phyloP scores from a whole-genome alignment of 1,139 yeast species.

The Suhomyces wounanorum region DNA sequence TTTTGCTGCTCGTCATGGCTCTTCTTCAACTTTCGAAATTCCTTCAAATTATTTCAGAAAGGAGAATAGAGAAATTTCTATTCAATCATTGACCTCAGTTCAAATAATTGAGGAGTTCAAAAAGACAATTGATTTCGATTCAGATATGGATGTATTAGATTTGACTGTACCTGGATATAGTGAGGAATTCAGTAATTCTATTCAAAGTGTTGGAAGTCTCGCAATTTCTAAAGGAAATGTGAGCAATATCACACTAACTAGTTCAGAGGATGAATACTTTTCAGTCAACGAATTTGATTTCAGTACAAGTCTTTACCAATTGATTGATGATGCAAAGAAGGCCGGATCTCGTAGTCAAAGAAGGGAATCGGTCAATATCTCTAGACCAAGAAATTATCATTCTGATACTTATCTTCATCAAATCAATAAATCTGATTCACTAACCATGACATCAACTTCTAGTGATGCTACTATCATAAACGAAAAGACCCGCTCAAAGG shows the following conservation, averaged over 20 bases:
- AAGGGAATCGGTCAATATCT: neutral
- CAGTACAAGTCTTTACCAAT: constrained; percentile 8
- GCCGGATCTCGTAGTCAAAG: constrained; percentile 2
- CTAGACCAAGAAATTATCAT: neutral
- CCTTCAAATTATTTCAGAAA: constrained; percentile 16
- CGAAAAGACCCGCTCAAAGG: constrained; percentile 12
- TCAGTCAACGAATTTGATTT: constrained; percentile 33
- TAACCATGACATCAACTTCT: constrained; percentile 24
- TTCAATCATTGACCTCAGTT: constrained; percentile 34
- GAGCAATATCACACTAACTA: constrained; percentile 18
- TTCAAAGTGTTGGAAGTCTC: neutral
- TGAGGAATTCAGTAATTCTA: neutral
- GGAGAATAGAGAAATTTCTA: constrained; percentile 22
- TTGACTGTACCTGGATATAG: neutral
- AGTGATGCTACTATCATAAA: constrained; percentile 39
- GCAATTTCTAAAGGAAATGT: constrained; percentile 3
- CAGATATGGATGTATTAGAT: constrained; percentile 7
- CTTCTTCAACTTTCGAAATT: constrained; percentile 19
- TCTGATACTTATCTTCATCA: constrained; percentile 1
- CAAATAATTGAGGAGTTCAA: constrained; percentile 35
- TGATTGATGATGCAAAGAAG: constrained; percentile 11
- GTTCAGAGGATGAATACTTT: constrained; percentile 37
- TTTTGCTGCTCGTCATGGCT: constrained; percentile 10
- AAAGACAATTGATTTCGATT: constrained; percentile 28
- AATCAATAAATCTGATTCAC: constrained; percentile 2